Evolutionary conservation across 2,329 filamentous ascomycete genomes (phyloP), one percentile per base, ranked within the genome.

Genomic region (Penicillium verrucosum): DNA sequence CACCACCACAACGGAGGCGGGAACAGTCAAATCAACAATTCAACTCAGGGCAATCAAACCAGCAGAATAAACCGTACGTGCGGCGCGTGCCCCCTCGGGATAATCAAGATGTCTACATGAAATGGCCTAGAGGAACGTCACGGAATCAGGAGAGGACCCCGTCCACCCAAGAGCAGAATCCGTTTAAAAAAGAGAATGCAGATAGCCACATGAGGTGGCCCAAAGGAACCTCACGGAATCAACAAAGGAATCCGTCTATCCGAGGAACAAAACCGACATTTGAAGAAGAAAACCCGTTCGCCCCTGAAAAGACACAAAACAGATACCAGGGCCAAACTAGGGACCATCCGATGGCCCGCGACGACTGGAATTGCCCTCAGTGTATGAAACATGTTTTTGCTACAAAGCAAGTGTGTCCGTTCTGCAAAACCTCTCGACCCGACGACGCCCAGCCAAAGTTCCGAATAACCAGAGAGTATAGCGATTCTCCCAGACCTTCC

Each of bases 341-440:
- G 40, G 21, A 32, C 18, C 43, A 41, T 10, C 14, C n/a, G 29
- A 34, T 25, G 23, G 9, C 38, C 9, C 30, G 21, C n/a, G 4
- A 49, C 3, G 58, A 61, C 23, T 65, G 63, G 63, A 51, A 41
- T 2, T 65, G 63, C 37, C 57, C 50, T 18, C 37, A 34, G 21
- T 65, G 63, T 16, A 51, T 50, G 11, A 34, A 25, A 1, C 14
- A 29, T 25, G 62, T 65, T 16, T 60, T 60, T 29, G 52, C 49
- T 10, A 45, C n/a, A 23, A 47, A 58, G 29, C 38, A 36, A 10
- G 18, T 23, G 16, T 66, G 61, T 51, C 60, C 64, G 27, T 60
- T 60, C 37, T 64, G 62, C 42, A 56, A 59, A 44, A 32, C 59
- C 6, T n/a, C 54, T 49, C 51, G 56, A 38, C 60, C 51, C 9